Evolutionary conservation across 2,329 filamentous ascomycete species (phyloP).

Genomic region (Mariannaea elegans): DNA sequence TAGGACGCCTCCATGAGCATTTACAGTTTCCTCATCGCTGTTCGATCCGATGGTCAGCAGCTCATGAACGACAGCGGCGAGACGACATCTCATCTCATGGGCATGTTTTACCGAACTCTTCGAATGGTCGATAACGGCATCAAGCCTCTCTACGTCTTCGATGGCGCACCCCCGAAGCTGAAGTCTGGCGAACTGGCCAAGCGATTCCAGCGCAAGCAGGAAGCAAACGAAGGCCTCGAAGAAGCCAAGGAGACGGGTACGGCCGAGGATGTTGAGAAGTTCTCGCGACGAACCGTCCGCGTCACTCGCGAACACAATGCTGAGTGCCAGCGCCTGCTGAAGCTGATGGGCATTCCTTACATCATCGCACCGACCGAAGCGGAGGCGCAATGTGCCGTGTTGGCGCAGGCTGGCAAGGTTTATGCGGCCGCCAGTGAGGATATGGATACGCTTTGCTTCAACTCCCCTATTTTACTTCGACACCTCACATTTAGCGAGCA

Average conservation of each 20-base stretch:
- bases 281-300: slow-evolving; percentile 89
- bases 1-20: slow-evolving; percentile 86
- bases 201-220: slow-evolving; percentile 92
- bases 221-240: slow-evolving; percentile 88
- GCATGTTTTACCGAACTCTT: slow-evolving; percentile 98
- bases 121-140: slow-evolving; percentile 99
- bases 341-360: slow-evolving; percentile 95
- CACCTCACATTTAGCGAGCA: slow-evolving; percentile 98
- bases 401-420: slow-evolving; percentile 92
- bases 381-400: slow-evolving; percentile 92
- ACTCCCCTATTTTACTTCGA: slow-evolving; percentile 87
- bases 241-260: slow-evolving; percentile 98
- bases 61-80: slow-evolving; percentile 95
- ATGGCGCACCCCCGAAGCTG: slow-evolving; percentile 94
- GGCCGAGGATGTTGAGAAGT: slow-evolving; percentile 97
- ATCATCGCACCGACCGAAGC: slow-evolving; percentile 96
- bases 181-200: slow-evolving; percentile 98
- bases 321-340: slow-evolving; percentile 89
- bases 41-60: slow-evolving; percentile 95
- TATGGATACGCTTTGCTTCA: slow-evolving; percentile 98
- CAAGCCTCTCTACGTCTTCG: slow-evolving; percentile 98
- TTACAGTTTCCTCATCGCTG: slow-evolving; percentile 97
- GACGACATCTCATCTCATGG: slow-evolving; percentile 98
- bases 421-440: slow-evolving; percentile 97
- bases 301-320: slow-evolving; percentile 97